These are phyloP conservation scores for Ophiostoma australiae DNA, from an alignment of 2,329 filamentous ascomycete genomes.

Conservation along the genomic window DNA sequence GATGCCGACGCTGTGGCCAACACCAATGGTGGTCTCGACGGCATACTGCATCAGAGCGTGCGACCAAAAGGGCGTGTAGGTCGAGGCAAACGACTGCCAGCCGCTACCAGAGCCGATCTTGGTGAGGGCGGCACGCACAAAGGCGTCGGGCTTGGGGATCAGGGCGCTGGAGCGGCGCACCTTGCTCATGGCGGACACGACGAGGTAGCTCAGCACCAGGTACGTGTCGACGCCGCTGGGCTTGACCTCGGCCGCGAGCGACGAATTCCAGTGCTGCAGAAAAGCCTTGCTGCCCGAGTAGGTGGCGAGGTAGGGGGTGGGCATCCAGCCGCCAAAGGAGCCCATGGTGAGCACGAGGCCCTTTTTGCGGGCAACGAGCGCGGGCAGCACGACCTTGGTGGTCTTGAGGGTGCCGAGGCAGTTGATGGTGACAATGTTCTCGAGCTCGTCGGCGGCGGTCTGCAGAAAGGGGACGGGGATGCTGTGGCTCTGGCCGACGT, in stretches of 20 bases:
- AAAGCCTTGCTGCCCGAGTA: slow-evolving; percentile 98
- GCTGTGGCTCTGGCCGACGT: slow-evolving; percentile 89
- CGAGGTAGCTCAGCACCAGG: slow-evolving; percentile 84
- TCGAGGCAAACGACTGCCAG: slow-evolving; percentile 73
- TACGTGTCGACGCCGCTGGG: slow-evolving; percentile 81
- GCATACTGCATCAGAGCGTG: slow-evolving; percentile 86
- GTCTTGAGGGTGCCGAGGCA: slow-evolving; percentile 84
- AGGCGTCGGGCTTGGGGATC: slow-evolving; percentile 75
- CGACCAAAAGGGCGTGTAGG: slow-evolving; percentile 88
- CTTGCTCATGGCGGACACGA: slow-evolving; percentile 97
- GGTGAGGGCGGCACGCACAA: slow-evolving; percentile 70
- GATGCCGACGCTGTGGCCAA: slow-evolving; percentile 45
- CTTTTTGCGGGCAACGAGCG: slow-evolving; percentile 76
- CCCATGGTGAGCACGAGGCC: slow-evolving; percentile 96
- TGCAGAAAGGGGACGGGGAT: slow-evolving; percentile 86
- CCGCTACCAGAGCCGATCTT: slow-evolving; percentile 85
- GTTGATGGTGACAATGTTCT: slow-evolving; percentile 94
- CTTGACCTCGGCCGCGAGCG: slow-evolving; percentile 77
- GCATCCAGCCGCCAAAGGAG: slow-evolving; percentile 87
- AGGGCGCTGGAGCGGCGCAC: slow-evolving; percentile 71
- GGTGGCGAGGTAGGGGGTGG: slow-evolving; percentile 86
- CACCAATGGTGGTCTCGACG: slow-evolving; percentile 56
- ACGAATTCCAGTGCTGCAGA: slow-evolving; percentile 90
- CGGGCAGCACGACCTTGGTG: slow-evolving; percentile 77
- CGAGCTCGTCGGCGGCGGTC: slow-evolving; percentile 73